phyloP scores from a whole-genome alignment of 306 rosid genomes.

The Sechiopsis laciniata region DNA sequence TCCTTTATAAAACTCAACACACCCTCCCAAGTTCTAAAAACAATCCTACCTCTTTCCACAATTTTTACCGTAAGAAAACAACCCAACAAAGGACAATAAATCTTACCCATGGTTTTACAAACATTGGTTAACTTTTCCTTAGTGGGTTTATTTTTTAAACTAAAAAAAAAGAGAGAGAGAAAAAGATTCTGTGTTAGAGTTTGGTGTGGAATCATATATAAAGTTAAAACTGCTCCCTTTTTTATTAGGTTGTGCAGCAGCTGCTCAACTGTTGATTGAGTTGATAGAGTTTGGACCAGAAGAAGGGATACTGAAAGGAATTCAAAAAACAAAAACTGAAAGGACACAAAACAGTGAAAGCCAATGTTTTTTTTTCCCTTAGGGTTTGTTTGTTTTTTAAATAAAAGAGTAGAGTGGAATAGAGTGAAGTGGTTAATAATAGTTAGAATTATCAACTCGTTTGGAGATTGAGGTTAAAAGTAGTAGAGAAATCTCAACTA shows the following conservation, averaged over 20 bases:
- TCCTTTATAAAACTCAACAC: neutral
- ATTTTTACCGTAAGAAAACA: no score
- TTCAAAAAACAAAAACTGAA: neutral
- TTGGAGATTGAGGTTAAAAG: no score
- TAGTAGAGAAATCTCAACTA: no score
- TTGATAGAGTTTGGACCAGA: neutral
- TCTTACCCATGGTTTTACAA: no score
- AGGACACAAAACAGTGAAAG: neutral
- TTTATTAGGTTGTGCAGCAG: neutral
- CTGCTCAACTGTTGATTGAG: neutral
- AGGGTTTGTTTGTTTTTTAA: slow-evolving; percentile 16
- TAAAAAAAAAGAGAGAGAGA: no score
- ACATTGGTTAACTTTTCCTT: neutral
- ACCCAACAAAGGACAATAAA: neutral
- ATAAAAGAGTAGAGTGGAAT: no score
- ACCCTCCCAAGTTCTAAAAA: neutral
- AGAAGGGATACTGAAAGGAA: neutral
- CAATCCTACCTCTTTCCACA: neutral
- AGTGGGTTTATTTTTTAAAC: neutral
- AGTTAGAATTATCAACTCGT: no score
- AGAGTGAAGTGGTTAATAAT: no score
- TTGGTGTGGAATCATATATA: neutral
- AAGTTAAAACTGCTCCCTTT: neutral
- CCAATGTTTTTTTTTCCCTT: slow-evolving; percentile 8
- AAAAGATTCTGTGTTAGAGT: neutral